Base-by-base conservation (phyloP, 2,329 filamentous ascomycete species). In the Cytospora schulzeri region DNA sequence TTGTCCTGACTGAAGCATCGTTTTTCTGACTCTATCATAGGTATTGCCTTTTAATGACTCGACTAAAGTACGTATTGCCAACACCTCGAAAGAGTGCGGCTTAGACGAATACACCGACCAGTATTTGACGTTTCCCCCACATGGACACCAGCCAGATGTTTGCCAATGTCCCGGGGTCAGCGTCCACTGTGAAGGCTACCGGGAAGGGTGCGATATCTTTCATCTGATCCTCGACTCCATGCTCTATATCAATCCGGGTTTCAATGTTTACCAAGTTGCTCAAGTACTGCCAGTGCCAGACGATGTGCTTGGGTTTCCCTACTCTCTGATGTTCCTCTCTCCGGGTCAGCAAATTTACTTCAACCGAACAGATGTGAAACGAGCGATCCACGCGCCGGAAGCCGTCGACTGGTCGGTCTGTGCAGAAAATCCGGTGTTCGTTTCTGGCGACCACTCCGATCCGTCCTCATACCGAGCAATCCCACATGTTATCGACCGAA, bases 401-500 rank as follows among this genome's bases (percentile, higher is more conserved):
- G 68, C 72, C 22, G 67, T 61, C 26, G 73, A 81, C 31, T 90
- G 88, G 86, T 73, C 73, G 0, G 80, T 86, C 72, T 90, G 88
- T 76, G 76, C 79, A 19, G 69, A 73, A 29, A 69, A 69, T 11
- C 68, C 77, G 59, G 82, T 85, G 17, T 84, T 83, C 68, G 72
- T 79, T 19, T 74, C 77, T 60, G 79, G 45, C 52, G 65, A 67
- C 62, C 38, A 29, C 65, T 67, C 62, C 19, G 65, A 67, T 33
- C 62, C 65, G 15, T 67, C 65, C 6, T 65, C 59, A 7, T 65
- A 65, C 57, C 54, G 52, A 14, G 63, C 59, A 1, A 65, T 67
- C 28, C 89, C 89, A 0, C 78, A 85, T 51, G 85, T 93, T 33
- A 91, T 93, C 68, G 89, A 93, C 69, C 79, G 81, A 33, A 89